phyloP scores from a whole-genome alignment of 192 early-diverging fungal genomes.

The Podochytrium sp. region DNA sequence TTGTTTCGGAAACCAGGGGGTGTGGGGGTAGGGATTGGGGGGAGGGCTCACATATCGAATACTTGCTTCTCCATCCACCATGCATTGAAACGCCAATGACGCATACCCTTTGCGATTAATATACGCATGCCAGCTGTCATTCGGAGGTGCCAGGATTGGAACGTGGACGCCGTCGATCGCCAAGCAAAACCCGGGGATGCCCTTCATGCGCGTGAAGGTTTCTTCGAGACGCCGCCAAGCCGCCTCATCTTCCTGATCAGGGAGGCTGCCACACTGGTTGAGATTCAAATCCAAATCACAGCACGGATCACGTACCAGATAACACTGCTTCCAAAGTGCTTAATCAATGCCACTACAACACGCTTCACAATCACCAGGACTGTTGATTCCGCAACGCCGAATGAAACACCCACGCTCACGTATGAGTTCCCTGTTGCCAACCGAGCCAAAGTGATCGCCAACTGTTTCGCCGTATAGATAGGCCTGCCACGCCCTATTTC shows the following conservation, averaged over 20 bases:
- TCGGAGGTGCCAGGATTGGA: not conserved
- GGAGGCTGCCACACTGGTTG: not conserved
- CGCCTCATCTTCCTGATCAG: not conserved
- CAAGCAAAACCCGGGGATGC: not conserved
- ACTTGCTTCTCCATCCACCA: conserved; percentile 12
- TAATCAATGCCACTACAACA: not conserved
- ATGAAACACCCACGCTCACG: not conserved
- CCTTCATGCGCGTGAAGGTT: not conserved
- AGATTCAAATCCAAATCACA: no score
- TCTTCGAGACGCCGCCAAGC: not conserved
- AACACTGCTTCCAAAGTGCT: not conserved
- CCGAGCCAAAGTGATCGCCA: conserved; percentile 2
- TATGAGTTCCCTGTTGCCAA: conserved; percentile 2
- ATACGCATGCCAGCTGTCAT: not conserved
- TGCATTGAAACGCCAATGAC: not conserved
- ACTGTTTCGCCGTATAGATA: not conserved
- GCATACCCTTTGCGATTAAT: conserved; percentile 14
- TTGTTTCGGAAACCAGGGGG: no score
- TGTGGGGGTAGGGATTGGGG: no score
- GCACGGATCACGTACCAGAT: not conserved
- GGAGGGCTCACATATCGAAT: no score
- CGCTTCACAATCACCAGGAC: not conserved
- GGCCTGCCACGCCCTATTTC: conserved; percentile 1
- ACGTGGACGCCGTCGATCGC: conserved; percentile 16
- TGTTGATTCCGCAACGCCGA: not conserved